Conservation (phyloP, 306 rosid species). For the Corylus americana region DNA sequence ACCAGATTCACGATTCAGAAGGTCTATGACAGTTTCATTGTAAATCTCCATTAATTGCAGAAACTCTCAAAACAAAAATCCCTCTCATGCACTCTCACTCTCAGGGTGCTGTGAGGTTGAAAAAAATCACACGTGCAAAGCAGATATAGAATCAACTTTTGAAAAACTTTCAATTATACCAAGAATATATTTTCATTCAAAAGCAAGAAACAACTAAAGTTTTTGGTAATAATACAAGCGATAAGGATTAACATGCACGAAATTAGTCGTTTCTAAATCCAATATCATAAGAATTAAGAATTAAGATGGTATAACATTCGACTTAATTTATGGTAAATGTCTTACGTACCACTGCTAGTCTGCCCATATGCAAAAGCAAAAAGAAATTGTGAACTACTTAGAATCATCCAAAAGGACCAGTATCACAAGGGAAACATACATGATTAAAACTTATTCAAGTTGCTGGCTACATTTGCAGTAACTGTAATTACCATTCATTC, state of each 20-base stretch:
- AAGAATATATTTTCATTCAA: background rate
- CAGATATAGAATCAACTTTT: background rate
- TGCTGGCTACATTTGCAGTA: constrained; percentile 4
- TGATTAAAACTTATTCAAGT: background rate
- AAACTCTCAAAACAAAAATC: constrained; percentile 45
- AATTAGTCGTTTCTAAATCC: too few relatives aligned
- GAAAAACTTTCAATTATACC: background rate
- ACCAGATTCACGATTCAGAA: constrained; percentile 59
- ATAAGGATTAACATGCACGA: too few relatives aligned
- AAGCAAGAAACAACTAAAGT: background rate
- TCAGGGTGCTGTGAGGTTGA: constrained; percentile 46
- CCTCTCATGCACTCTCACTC: constrained; percentile 28
- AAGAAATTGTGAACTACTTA: constrained; percentile 8
- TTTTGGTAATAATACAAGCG: too few relatives aligned
- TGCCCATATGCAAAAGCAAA: constrained; percentile 66
- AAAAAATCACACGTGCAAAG: background rate
- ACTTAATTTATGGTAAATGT: constrained; percentile 47
- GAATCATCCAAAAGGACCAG: background rate
- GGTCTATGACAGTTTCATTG: constrained; percentile 68
- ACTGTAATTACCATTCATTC: constrained; percentile 62
- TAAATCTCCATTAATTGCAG: constrained; percentile 57
- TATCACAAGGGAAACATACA: background rate
- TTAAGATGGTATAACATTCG: background rate
- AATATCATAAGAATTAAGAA: too few relatives aligned
- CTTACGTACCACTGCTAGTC: constrained; percentile 64